Conservation (phyloP, 805 yeast species). For the Candida adriatica region DNA sequence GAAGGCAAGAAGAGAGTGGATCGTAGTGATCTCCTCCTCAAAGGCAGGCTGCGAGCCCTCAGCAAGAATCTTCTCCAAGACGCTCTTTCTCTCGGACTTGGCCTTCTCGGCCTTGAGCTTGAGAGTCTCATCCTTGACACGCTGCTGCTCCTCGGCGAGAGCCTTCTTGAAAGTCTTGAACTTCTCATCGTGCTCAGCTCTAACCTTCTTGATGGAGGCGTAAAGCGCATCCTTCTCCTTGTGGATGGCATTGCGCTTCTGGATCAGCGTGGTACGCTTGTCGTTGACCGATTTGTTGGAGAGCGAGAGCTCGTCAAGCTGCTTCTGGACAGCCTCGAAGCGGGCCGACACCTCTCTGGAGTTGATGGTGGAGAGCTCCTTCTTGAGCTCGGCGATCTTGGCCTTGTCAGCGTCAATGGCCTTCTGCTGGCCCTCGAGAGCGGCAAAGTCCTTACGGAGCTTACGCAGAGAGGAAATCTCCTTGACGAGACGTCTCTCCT, state of each 20-base stretch:
- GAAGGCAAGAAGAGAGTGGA: conserved; percentile 62
- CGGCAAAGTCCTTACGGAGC: conserved; percentile 68
- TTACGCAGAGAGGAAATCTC: conserved; percentile 82
- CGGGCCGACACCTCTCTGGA: conserved; percentile 60
- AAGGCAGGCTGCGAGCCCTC: conserved; percentile 82
- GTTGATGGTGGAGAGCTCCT: conserved; percentile 46
- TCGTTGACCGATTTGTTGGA: conserved; percentile 55
- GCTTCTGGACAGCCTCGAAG: conserved; percentile 62
- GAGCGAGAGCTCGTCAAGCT: conserved; percentile 59
- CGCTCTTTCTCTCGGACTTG: conserved; percentile 46
- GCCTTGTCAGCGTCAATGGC: conserved; percentile 73
- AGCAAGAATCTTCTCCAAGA: conserved; percentile 62
- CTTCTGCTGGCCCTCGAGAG: conserved; percentile 67
- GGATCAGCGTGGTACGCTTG: conserved; percentile 57
- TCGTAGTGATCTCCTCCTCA: conserved; percentile 65
- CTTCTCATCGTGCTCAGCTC: conserved; percentile 70
- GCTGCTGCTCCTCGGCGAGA: conserved; percentile 68
- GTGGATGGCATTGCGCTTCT: conserved; percentile 60
- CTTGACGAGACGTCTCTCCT: conserved; percentile 78
- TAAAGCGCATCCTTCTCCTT: conserved; percentile 65
- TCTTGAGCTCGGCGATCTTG: conserved; percentile 70
- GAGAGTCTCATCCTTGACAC: conserved; percentile 49
- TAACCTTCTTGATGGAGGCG: conserved; percentile 58
- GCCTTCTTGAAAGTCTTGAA: conserved; percentile 62
- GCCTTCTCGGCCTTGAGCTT: conserved; percentile 39